Conservation (phyloP, 2,329 filamentous ascomycete species). For the Trichoderma endophyticum region DNA sequence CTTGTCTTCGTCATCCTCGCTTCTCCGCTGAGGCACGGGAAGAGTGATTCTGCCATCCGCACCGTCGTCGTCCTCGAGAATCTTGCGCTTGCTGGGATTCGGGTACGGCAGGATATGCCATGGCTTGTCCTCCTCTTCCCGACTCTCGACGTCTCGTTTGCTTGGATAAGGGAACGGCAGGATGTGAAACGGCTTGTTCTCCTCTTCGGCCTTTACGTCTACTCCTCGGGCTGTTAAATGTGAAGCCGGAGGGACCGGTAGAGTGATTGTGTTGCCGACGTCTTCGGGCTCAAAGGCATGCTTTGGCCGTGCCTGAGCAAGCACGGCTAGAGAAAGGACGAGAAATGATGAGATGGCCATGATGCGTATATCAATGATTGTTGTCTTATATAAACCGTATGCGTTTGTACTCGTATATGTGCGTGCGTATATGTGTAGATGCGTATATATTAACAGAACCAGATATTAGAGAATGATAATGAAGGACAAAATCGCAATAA, state of each 20-base stretch:
- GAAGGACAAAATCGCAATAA: not conserved
- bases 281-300: constrained; percentile 15
- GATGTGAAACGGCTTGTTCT: constrained; percentile 2
- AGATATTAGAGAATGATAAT: not conserved
- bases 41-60: constrained; percentile 18
- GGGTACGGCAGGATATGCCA: constrained; percentile 2
- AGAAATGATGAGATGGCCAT: constrained; percentile 16
- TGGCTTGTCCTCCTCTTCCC: constrained; percentile 1
- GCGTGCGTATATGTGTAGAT: not conserved
- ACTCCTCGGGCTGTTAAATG: not conserved
- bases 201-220: not conserved
- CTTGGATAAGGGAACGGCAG: not conserved
- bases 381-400: not conserved
- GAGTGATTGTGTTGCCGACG: constrained; percentile 3
- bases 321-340: constrained; percentile 13
- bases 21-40: constrained; percentile 15
- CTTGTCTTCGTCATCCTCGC: not conserved
- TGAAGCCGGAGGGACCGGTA: not conserved
- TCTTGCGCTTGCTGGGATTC: constrained; percentile 1
- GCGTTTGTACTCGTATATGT: not conserved
- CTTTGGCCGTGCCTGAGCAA: constrained; percentile 20
- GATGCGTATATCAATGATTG: not conserved
- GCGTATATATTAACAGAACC: not conserved
- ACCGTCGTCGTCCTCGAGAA: constrained; percentile 1
- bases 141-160: not conserved